phyloP scores from a whole-genome alignment of 768 basidiomycete species.

The Russula compacta region DNA sequence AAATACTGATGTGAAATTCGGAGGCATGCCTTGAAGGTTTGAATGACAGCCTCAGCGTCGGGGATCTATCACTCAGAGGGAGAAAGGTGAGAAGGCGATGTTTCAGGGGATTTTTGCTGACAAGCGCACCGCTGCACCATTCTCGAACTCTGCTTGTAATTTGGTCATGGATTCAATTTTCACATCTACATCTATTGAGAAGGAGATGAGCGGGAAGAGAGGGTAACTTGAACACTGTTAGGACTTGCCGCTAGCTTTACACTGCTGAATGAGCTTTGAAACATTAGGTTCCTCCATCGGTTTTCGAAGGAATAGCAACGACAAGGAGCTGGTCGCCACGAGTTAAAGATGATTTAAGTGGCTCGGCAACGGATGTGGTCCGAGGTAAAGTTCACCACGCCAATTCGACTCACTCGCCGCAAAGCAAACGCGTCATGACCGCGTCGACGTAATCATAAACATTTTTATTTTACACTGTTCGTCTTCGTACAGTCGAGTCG shows the following conservation, averaged over 20 bases:
- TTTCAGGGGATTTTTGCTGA: background rate
- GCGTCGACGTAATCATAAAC: constrained; percentile 5
- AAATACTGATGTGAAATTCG: constrained; percentile 78
- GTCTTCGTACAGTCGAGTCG: background rate
- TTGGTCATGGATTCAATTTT: constrained; percentile 76
- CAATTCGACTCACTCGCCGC: background rate
- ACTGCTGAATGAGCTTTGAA: constrained; percentile 25
- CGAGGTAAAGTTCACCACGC: background rate
- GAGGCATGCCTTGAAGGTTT: constrained; percentile 62
- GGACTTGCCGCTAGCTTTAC: constrained; percentile 27
- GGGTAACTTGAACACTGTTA: background rate
- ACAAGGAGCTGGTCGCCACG: background rate
- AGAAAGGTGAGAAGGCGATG: background rate
- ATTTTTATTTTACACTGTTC: background rate
- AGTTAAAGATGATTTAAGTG: background rate
- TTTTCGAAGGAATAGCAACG: background rate
- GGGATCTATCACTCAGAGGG: constrained; percentile 40
- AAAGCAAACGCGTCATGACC: background rate
- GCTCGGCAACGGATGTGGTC: constrained; percentile 2
- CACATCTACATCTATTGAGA: constrained; percentile 57
- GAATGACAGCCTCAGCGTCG: constrained; percentile 64
- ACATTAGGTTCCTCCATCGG: constrained; percentile 25
- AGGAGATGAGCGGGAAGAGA: constrained; percentile 3
- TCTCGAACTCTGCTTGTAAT: constrained; percentile 67
- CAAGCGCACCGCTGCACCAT: constrained; percentile 51